Conservation (phyloP, 768 basidiomycete species). For the Podaxis sp. region DNA sequence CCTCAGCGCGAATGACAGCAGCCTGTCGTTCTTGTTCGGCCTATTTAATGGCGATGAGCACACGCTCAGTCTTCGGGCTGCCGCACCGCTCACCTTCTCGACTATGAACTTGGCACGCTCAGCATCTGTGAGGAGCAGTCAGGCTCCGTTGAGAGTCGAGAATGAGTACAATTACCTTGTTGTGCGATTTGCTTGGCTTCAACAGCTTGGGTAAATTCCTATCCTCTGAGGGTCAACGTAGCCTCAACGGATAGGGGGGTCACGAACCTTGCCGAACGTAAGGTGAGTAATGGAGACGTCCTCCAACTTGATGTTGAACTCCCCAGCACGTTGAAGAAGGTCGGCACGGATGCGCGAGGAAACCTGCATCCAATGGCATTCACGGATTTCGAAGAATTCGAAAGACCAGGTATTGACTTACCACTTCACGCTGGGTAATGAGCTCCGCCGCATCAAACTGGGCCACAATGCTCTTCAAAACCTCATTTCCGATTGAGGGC, state of each 20-base stretch:
- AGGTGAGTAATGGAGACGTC: slow-evolving; percentile 96
- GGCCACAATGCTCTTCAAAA: slow-evolving; percentile 95
- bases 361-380: slow-evolving; percentile 41
- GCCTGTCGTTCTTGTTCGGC: slow-evolving; percentile 99
- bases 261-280: slow-evolving; percentile 76
- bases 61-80: neutral
- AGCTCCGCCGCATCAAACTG: slow-evolving; percentile 97
- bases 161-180: slow-evolving; percentile 57
- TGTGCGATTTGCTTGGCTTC: slow-evolving; percentile 99
- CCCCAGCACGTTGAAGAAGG: slow-evolving; percentile 86
- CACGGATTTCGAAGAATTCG: neutral
- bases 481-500: slow-evolving; percentile 97
- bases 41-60: slow-evolving; percentile 34
- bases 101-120: slow-evolving; percentile 99
- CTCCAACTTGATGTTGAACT: slow-evolving; percentile 93
- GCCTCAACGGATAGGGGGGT: slow-evolving; percentile 1
- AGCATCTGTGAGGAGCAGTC: slow-evolving; percentile 57
- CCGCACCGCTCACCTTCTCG: slow-evolving; percentile 66
- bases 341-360: slow-evolving; percentile 91
- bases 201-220: slow-evolving; percentile 98
- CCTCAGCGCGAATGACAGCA: slow-evolving; percentile 95
- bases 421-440: slow-evolving; percentile 97
- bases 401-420: slow-evolving; percentile 33
- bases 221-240: neutral
- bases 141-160: slow-evolving; percentile 2